phyloP scores from a whole-genome alignment of 2,329 filamentous ascomycete species.

The Scedosporium aurantiacum region DNA sequence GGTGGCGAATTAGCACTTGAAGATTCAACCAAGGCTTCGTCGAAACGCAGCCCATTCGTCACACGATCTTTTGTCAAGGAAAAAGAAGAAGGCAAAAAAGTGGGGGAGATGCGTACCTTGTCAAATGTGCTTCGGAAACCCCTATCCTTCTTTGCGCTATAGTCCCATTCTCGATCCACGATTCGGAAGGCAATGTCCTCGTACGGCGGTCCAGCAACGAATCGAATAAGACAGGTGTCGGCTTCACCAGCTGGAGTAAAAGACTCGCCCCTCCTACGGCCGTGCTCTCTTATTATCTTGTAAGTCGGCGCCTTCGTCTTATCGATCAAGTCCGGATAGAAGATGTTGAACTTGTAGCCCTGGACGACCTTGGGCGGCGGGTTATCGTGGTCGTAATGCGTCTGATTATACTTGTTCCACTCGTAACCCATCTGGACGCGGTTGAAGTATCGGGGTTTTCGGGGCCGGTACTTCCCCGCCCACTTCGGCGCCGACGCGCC shows the following conservation, averaged over 20 bases:
- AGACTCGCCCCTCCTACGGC: constrained; percentile 78
- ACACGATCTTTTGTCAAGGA: not conserved
- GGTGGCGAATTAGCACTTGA: constrained; percentile 9
- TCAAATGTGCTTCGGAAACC: constrained; percentile 96
- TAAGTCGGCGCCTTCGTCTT: constrained; percentile 91
- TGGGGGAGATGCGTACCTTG: constrained; percentile 55
- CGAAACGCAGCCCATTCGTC: constrained; percentile 4
- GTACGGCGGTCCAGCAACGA: constrained; percentile 90
- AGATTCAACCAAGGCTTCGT: constrained; percentile 5
- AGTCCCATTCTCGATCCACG: constrained; percentile 98
- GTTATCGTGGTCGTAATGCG: constrained; percentile 97
- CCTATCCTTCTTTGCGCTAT: constrained; percentile 86
- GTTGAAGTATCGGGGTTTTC: constrained; percentile 96
- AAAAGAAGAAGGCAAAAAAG: constrained; percentile 8
- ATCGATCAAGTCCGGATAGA: constrained; percentile 95
- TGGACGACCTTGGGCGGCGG: constrained; percentile 96
- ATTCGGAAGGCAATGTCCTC: constrained; percentile 96
- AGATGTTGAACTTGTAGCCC: constrained; percentile 99
- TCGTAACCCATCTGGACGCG: constrained; percentile 98
- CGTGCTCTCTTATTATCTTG: constrained; percentile 88
- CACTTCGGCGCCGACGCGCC: constrained; percentile 56
- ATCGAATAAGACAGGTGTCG: constrained; percentile 92
- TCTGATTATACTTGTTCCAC: constrained; percentile 99
- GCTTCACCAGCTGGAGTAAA: constrained; percentile 90
- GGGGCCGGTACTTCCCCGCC: constrained; percentile 74